Evolutionary conservation across 495 filamentous ascomycete genomes (phyloP).

Genomic region (Massariosphaeria phaeospora): DNA sequence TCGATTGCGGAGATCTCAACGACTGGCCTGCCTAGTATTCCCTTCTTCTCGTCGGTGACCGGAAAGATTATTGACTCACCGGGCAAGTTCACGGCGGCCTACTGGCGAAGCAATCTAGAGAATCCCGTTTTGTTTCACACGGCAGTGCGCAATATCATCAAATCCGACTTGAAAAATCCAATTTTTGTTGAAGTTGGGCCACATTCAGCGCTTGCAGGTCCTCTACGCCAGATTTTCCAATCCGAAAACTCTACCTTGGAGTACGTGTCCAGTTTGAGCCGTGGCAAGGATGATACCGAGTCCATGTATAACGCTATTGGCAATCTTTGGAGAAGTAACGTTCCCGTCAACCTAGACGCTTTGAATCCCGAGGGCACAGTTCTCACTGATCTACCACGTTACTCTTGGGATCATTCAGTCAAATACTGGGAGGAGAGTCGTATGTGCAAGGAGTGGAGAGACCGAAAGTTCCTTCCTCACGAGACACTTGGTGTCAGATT

Average conservation of each 20-base stretch:
- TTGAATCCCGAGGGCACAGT: background rate
- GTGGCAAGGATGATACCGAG: background rate
- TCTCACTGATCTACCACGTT: constrained; percentile 9
- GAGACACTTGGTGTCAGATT: background rate
- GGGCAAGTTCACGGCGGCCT: background rate
- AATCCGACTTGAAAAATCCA: background rate
- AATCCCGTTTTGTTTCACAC: background rate
- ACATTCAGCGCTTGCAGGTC: constrained; percentile 11
- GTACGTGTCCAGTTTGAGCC: background rate
- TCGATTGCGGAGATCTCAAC: background rate
- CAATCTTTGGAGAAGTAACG: background rate
- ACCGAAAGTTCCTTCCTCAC: background rate
- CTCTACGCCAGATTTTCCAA: constrained; percentile 2
- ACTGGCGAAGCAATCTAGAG: constrained; percentile 14
- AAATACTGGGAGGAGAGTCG: constrained; percentile 9
- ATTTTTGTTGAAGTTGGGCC: constrained; percentile 15
- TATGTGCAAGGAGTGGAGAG: background rate
- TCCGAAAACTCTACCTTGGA: background rate
- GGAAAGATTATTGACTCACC: background rate
- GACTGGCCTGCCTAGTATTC: background rate
- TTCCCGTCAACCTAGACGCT: background rate
- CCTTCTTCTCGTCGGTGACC: background rate
- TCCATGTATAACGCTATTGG: background rate
- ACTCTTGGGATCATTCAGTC: constrained; percentile 2
- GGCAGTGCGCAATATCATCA: background rate